Percentiles rank a stretch among this genome's conserved stretches.
phyloP scores from a whole-genome alignment of 1,284 basidiomycete genomes.

The Cutaneotrichosporon mucoides region DNA sequence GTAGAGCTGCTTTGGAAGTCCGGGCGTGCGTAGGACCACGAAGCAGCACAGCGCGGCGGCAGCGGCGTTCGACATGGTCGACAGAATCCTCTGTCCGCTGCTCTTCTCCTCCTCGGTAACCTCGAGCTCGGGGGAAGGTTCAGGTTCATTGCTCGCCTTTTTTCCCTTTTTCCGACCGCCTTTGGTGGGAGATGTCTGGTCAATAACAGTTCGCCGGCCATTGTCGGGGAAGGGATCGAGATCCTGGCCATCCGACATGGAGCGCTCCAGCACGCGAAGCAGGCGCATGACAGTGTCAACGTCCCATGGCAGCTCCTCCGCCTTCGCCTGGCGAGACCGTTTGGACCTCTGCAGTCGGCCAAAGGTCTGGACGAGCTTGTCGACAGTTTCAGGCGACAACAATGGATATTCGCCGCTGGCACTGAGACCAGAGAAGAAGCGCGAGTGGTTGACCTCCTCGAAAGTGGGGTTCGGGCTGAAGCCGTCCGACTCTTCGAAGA shows the following conservation, averaged over 20 bases:
- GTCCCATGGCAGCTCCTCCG: slow-evolving; percentile 51
- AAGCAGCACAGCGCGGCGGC: slow-evolving; percentile 78
- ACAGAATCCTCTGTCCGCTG: slow-evolving; percentile 54
- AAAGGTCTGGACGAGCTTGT: slow-evolving; percentile 54
- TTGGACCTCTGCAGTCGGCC: slow-evolving; percentile 25
- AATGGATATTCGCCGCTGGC: slow-evolving; percentile 59
- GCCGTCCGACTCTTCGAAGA: slow-evolving; percentile 82
- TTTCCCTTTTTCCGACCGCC: slow-evolving; percentile 49
- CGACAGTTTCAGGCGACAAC: slow-evolving; percentile 58
- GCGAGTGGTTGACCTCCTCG: slow-evolving; percentile 52
- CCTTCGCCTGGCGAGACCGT: slow-evolving; percentile 10
- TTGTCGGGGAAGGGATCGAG: slow-evolving; percentile 61
- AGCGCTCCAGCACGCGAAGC: slow-evolving; percentile 70
- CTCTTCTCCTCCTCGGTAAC: slow-evolving; percentile 57
- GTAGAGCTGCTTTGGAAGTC: slow-evolving; percentile 77
- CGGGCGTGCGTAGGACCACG: slow-evolving; percentile 68
- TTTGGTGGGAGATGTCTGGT: slow-evolving; percentile 42
- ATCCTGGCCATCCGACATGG: slow-evolving; percentile 66
- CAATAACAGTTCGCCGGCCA: slow-evolving; percentile 21
- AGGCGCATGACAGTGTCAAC: slow-evolving; percentile 56
- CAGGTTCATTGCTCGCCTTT: slow-evolving; percentile 7
- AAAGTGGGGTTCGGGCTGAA: slow-evolving; percentile 63
- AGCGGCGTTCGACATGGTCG: slow-evolving; percentile 63
- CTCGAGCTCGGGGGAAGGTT: slow-evolving; percentile 10
- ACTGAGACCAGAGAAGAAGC: slow-evolving; percentile 65